Conservation (phyloP, 202 grass and related monocot genomes). For the Zizania palustris region DNA sequence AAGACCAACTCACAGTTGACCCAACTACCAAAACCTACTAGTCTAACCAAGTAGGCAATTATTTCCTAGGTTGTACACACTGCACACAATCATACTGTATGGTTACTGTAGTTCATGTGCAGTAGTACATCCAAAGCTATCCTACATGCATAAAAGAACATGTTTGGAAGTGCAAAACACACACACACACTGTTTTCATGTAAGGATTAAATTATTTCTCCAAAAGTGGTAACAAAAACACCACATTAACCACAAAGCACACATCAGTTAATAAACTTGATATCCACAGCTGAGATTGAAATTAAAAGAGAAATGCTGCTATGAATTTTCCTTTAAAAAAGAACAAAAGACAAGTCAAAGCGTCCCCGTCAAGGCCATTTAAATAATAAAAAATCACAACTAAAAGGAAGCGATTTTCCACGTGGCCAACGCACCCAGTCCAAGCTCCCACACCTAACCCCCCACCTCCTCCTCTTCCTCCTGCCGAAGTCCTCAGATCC, state of each 20-base stretch:
- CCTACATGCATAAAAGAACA: neutral
- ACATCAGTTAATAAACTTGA: neutral
- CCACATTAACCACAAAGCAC: too few relatives aligned
- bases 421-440: slow-evolving; percentile 45
- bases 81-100: neutral
- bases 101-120: neutral
- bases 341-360: slow-evolving; percentile 44
- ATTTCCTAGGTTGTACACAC: neutral
- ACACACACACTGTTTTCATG: too few relatives aligned
- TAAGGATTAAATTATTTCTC: neutral
- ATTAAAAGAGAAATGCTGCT: neutral
- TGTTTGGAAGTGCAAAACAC: neutral
- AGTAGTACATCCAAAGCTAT: neutral
- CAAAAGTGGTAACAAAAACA: neutral
- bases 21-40: neutral
- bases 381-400: neutral
- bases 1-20: neutral
- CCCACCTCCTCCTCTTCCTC: neutral
- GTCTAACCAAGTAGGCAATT: neutral
- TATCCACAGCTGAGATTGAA: neutral
- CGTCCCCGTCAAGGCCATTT: neutral
- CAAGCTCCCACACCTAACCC: slow-evolving; percentile 31
- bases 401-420: slow-evolving; percentile 41
- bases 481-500: slow-evolving; percentile 50
- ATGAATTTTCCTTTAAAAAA: neutral